Base-by-base conservation (phyloP, 352 stramenopile genomes). In the Phytophthora lateralis region DNA sequence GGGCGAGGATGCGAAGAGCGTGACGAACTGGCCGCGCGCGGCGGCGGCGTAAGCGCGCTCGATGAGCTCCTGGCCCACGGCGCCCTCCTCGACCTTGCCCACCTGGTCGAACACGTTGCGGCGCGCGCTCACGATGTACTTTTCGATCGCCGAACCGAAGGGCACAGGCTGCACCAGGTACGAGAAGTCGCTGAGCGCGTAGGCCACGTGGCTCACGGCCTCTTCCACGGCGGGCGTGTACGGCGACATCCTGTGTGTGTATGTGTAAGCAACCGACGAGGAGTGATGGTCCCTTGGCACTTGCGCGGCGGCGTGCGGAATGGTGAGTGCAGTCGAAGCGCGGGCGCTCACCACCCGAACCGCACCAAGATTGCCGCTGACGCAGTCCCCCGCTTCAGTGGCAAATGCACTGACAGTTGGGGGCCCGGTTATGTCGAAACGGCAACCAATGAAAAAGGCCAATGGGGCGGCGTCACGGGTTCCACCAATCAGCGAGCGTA, bases 1-100 rank as follows among this genome's bases (percentile, higher is more conserved):
- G 51, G 93, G 90, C 62, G 87, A 97, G 4, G 89, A 86, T 35
- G 91, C 93, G 61, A 97, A 97, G 12, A 96, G 86, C 44, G 93
- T 96, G 53, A 93, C 90, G 61, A 97, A 90, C 66, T 93, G 85
- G 2, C 91, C 93, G 41, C 69, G 67, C 62, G 77, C 76, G 27
- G 79, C 77, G 27, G 80, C 78, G 12, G 78, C 78, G 56, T 90
- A 90, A 17, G 82, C 80, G 34, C 75, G 57, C 44, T 91, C 82
- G 35, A 90, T 72, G 18, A 90, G 71, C 64, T 90, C 78, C 38
- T 90, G 77, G 46, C 72, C 80, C 15, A 71, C 71, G n/a, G 55
- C 21, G 24, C 69, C 52, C 39, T 82, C 67, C 55, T 71, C 46
- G 37, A 91, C 58, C 47, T 89, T 88, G 60, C 79, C 82, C 26